Evolutionary conservation across 495 filamentous ascomycete genomes (phyloP), one percentile per base, ranked within the genome.

Genomic region (Endocarpon pusillum): DNA sequence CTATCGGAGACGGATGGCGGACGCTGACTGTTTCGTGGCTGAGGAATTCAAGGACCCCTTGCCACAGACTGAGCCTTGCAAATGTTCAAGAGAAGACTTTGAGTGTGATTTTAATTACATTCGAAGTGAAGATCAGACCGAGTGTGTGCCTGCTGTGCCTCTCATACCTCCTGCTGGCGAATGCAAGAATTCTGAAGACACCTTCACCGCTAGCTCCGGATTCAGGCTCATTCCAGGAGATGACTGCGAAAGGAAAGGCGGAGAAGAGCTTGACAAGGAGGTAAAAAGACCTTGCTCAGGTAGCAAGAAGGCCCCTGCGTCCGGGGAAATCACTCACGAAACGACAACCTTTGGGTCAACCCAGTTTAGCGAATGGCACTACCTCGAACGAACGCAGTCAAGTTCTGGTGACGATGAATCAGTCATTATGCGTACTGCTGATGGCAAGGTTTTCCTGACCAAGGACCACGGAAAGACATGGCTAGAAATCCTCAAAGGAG

Each of bases 101-200:
- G 89, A 97, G 53, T 97, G 89, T 52, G 83, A 94, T 48, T 91
- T 75, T 61, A 86, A 87, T 49, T 94, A 89, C 48, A 55, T 71
- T 27, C 63, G 59, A 32, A 64, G 61, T 27, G 66, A 75, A n/a
- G 70, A 79, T 36, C 53, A 64, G 21, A 66, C 70, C 27, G 55
- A 59, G 26, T 97, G 89, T 46, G 52, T 72, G 4, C 66, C 71
- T 0, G 62, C 72, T 10, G 74, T 68, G 0, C 31, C 52, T 5
- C 36, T 71, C 33, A 40, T 43, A 3, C 45, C 60, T 3, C 68
- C 73, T 3, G 61, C 73, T 25, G 77, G 64, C 2, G 52, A 62
- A 16, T 97, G 89, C 56, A 69, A 75, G 45, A 55, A 69, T 0
- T 60, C 59, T 15, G 58, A 64, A 19, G 75, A 76, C 19, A 89